A percentile compares a stretch with the other conserved stretches of the same genome.
phyloP scores from a whole-genome alignment of 768 basidiomycete species.

The Lactarius trivialis region DNA sequence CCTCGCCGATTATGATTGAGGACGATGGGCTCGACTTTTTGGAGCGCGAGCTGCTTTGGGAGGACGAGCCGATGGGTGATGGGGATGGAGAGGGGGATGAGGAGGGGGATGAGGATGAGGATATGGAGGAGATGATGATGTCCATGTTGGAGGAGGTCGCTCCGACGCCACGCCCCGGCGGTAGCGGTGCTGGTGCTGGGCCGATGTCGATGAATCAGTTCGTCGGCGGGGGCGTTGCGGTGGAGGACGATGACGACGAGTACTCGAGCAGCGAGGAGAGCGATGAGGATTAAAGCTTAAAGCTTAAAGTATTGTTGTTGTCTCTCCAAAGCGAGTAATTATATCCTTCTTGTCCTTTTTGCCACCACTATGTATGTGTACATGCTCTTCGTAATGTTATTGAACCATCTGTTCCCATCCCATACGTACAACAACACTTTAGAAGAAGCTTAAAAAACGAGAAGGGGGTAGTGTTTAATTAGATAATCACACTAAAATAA shows the following conservation, averaged over 20 bases:
- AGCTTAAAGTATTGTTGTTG: neutral
- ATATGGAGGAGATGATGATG: conserved; percentile 39
- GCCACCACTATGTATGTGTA: neutral
- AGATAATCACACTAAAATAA: too few relatives aligned
- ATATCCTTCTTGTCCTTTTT: neutral
- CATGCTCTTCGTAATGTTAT: neutral
- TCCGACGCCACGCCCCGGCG: conserved; percentile 9
- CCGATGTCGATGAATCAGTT: conserved; percentile 49
- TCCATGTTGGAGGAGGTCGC: conserved; percentile 15
- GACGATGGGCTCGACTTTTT: conserved; percentile 31
- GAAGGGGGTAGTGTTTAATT: too few relatives aligned
- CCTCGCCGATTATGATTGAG: conserved; percentile 32
- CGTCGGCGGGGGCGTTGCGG: conserved; percentile 33
- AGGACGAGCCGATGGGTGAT: conserved; percentile 16
- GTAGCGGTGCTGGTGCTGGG: conserved; percentile 17
- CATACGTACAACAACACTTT: too few relatives aligned
- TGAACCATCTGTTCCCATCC: neutral
- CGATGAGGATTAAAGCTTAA: conserved; percentile 33
- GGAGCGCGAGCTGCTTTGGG: conserved; percentile 18
- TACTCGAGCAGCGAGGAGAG: conserved; percentile 48
- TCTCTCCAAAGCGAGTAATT: neutral
- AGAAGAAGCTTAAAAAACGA: too few relatives aligned
- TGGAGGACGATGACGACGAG: conserved; percentile 42
- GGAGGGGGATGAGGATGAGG: conserved; percentile 47
- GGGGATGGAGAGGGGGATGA: conserved; percentile 22